These are phyloP conservation scores for Paraphaeosphaeria sporulosa DNA, from an alignment of 2,329 filamentous ascomycete genomes.

Conservation along the genomic window DNA sequence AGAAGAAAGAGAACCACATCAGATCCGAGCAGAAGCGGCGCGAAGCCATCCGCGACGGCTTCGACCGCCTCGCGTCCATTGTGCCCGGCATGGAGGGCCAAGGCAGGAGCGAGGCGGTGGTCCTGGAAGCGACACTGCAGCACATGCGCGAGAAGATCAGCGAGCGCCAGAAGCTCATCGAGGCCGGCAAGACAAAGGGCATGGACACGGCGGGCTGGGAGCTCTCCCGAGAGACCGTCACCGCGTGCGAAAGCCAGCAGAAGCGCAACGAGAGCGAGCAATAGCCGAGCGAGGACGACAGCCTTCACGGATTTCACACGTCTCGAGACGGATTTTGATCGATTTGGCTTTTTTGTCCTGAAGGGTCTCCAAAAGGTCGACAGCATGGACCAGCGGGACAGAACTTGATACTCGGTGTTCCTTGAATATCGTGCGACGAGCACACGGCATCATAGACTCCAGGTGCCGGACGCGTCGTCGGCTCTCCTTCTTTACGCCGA, in stretches of 20 bases:
- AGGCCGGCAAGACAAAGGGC: slow-evolving; percentile 46
- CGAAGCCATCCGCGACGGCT: slow-evolving; percentile 80
- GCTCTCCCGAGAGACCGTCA: slow-evolving; percentile 38
- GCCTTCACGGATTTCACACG: not conserved
- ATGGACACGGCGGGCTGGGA: slow-evolving; percentile 43
- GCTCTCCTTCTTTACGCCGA: slow-evolving; percentile 21
- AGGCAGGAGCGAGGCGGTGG: slow-evolving; percentile 82
- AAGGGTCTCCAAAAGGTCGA: too few relatives aligned
- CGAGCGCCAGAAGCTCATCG: slow-evolving; percentile 46
- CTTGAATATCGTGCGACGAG: not conserved
- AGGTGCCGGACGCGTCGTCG: not conserved
- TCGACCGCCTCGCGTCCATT: slow-evolving; percentile 79
- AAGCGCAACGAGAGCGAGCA: slow-evolving; percentile 27
- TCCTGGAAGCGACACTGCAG: slow-evolving; percentile 67
- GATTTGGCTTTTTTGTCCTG: not conserved
- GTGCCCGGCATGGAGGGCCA: slow-evolving; percentile 85
- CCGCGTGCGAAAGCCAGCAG: slow-evolving; percentile 37
- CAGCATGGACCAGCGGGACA: not conserved
- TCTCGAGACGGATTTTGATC: not conserved
- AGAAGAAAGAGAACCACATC: slow-evolving; percentile 79
- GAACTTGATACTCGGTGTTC: not conserved
- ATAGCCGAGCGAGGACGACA: not conserved
- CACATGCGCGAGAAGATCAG: slow-evolving; percentile 53
- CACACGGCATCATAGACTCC: slow-evolving; percentile 1
- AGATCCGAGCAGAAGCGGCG: slow-evolving; percentile 72